phyloP scores from a whole-genome alignment of 1,139 yeast species.

The Candida gigantensis region DNA sequence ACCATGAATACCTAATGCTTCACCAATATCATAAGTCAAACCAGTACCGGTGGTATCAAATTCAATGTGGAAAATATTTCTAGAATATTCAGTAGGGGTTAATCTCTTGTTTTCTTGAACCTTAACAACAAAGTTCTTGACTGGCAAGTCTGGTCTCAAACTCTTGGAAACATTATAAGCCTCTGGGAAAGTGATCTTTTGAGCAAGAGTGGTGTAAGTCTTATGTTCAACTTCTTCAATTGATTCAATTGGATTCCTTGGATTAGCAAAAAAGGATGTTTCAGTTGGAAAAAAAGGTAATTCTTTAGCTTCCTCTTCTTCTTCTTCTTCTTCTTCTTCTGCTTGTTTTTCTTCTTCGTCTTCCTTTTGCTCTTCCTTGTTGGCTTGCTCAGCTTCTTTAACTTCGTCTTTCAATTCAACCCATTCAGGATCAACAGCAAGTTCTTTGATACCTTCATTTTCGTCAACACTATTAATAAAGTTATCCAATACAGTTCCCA shows the following conservation, averaged over 20 bases:
- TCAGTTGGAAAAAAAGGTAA: slow-evolving; percentile 58
- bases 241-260: slow-evolving; percentile 33
- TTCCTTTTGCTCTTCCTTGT: slow-evolving; percentile 21
- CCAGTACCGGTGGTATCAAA: slow-evolving; percentile 92
- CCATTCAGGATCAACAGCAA: slow-evolving; percentile 50
- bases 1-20: slow-evolving; percentile 94
- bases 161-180: slow-evolving; percentile 59
- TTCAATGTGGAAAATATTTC: slow-evolving; percentile 96
- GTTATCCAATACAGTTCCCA: slow-evolving; percentile 79
- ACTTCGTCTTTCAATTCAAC: slow-evolving; percentile 27
- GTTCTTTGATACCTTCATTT: slow-evolving; percentile 46
- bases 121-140: slow-evolving; percentile 80
- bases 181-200: slow-evolving; percentile 77
- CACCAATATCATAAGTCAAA: slow-evolving; percentile 89
- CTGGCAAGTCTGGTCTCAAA: slow-evolving; percentile 89
- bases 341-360: slow-evolving; percentile 18
- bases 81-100: slow-evolving; percentile 87
- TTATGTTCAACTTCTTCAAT: slow-evolving; percentile 43
- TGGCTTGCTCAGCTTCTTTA: slow-evolving; percentile 19
- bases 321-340: slow-evolving; percentile 23
- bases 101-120: slow-evolving; percentile 91
- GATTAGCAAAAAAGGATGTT: slow-evolving; percentile 61
- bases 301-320: slow-evolving; percentile 27
- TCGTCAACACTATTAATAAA: slow-evolving; percentile 57
- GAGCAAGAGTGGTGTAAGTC: slow-evolving; percentile 58